A percentile compares a stretch with the other conserved stretches of the same genome.
phyloP scores from a whole-genome alignment of 495 filamentous ascomycete genomes.

The Penicillium steckii region DNA sequence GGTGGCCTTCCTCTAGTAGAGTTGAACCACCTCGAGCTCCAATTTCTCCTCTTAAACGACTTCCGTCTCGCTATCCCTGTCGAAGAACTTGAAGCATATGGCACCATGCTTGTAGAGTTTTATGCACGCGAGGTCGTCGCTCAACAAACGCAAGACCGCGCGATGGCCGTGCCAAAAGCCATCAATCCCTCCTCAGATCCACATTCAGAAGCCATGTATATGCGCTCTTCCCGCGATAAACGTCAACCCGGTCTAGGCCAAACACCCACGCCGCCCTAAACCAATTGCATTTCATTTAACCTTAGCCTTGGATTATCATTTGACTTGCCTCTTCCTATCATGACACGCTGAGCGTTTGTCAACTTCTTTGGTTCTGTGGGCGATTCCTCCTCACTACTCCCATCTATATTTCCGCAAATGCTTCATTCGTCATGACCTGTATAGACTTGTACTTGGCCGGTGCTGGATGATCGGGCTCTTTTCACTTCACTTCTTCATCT shows the following conservation, averaged over 20 bases:
- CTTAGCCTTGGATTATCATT: no score
- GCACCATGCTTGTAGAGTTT: slow-evolving; percentile 98
- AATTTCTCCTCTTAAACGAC: slow-evolving; percentile 95
- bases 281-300: background rate
- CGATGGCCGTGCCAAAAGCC: slow-evolving; percentile 19
- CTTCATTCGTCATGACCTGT: slow-evolving; percentile 27
- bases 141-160: slow-evolving; percentile 45
- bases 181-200: slow-evolving; percentile 21
- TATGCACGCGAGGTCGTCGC: slow-evolving; percentile 89
- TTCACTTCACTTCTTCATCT: background rate
- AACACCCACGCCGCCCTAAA: slow-evolving; percentile 44
- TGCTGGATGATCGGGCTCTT: slow-evolving; percentile 16
- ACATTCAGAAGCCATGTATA: slow-evolving; percentile 38
- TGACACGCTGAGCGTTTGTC: background rate
- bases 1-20: slow-evolving; percentile 94
- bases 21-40: slow-evolving; percentile 94
- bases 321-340: background rate
- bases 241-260: slow-evolving; percentile 32
- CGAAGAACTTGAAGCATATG: slow-evolving; percentile 95
- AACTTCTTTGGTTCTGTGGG: background rate
- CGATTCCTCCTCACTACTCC: background rate
- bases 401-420: background rate
- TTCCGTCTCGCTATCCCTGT: slow-evolving; percentile 93
- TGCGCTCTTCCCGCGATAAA: slow-evolving; percentile 35
- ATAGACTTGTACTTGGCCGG: slow-evolving; percentile 27